Evolutionary conservation across 495 filamentous ascomycete genomes (phyloP), one percentile per base, ranked within the genome.

Genomic region (Immersiella caudata): DNA sequence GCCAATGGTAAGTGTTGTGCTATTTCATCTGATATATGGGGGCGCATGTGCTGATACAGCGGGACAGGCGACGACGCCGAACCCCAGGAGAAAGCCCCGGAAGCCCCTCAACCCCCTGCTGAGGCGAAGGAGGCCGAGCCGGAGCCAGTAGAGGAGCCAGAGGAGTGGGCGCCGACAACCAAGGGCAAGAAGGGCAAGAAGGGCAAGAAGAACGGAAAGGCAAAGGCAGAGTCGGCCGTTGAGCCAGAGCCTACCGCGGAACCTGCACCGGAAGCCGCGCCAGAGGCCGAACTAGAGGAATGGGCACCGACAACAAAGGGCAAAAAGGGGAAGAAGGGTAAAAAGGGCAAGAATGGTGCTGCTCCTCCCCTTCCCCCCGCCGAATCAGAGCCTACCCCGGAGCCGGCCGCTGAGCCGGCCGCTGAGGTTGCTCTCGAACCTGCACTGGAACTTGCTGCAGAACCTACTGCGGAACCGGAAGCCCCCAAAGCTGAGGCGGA

Each of bases 121-220:
- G 26, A 63, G 35, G 67, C 68, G 50, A 55, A 26, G 27, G 70
- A 72, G 64, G 60, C 65, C 36, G 61, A 70, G 33, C 35, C 74
- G 55, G 68, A 75, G 57, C 59, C 62, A 33, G 70, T 49, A 46
- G 40, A 52, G 40, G 46, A 50, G 29, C 29, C 29, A 35, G 67
- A 69, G 7, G 65, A 71, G 57, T 56, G n/a, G 21, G 20, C 58
- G 8, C 51, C 68, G 24, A 60, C 62, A 58, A 68, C 71, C 22
- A 35, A 67, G 24, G 26, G 52, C 9, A 73, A 67, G 68, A 65
- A 62, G 49, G 54, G 57, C 22, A 68, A 68, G 51, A 54, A 72
- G 33, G 50, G 62, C 35, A 70, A 68, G 62, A 65, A 62, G 57
- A 67, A 73, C 56, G 60, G 35, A 52, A 67, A 69, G 35, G 27